phyloP scores from a whole-genome alignment of 1,139 yeast genomes.

The Pneumocystis oryctolagi region DNA sequence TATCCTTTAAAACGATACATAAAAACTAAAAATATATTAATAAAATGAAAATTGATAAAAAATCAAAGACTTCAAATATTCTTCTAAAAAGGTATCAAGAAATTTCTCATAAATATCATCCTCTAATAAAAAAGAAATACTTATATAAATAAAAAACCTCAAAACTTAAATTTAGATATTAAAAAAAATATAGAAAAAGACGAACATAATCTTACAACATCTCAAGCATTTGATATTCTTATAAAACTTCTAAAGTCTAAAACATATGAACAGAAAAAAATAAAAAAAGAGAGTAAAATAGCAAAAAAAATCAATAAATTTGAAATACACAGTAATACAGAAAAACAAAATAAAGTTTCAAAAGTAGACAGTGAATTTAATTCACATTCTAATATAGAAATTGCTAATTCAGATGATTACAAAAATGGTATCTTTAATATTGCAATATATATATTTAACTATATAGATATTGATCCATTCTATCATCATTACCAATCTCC shows the following conservation, averaged over 20 bases:
- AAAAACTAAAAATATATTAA: neutral
- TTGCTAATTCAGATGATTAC: neutral
- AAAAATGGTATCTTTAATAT: neutral
- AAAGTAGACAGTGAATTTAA: neutral
- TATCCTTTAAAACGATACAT: neutral
- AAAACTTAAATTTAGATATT: neutral
- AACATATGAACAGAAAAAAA: neutral
- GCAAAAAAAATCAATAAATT: neutral
- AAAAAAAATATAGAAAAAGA: neutral
- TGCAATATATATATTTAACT: slow-evolving; percentile 21
- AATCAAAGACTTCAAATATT: neutral
- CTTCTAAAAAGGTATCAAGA: neutral
- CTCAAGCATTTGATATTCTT: neutral
- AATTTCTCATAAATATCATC: too few relatives aligned
- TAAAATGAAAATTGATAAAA: neutral
- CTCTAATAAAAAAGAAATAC: neutral
- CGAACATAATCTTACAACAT: neutral
- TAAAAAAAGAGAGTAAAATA: neutral
- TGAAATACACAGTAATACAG: neutral
- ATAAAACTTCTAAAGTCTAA: neutral
- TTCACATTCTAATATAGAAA: neutral
- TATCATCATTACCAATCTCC: slow-evolving; percentile 56
- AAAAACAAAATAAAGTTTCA: neutral
- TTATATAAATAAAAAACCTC: neutral
- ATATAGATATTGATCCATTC: slow-evolving; percentile 40